Conservation (phyloP, 176 grass and related monocot genomes). For the Sorghum bicolor region Sorghum_bicolor_NCBIv3 NC_012876.2:1418501-1419000, state of each 20-base stretch:
- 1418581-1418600: constrained; percentile 68
- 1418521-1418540: constrained; percentile 63
- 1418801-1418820: constrained; percentile 72
- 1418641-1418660: constrained; percentile 77
- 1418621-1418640: constrained; percentile 70
- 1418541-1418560: constrained; percentile 55
- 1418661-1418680: constrained; percentile 37
- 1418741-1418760: not conserved
- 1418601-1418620: constrained; percentile 86
- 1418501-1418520: constrained; percentile 52
- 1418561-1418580: constrained; percentile 61
- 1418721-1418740: not conserved
- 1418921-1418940: not conserved
- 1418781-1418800: constrained; percentile 91
- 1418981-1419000: not conserved
- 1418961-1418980: constrained; percentile 11
- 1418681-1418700: not conserved
- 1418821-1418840: constrained; percentile 89
- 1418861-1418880: constrained; percentile 70
- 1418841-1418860: constrained; percentile 70
- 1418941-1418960: not conserved
- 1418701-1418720: not conserved
- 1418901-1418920: not conserved
- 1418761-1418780: constrained; percentile 63
- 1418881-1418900: constrained; percentile 10